Evolutionary conservation across 2,329 filamentous ascomycete species (phyloP), one percentile per base, ranked within the genome.

Genomic region (Pleomassaria siparia): DNA sequence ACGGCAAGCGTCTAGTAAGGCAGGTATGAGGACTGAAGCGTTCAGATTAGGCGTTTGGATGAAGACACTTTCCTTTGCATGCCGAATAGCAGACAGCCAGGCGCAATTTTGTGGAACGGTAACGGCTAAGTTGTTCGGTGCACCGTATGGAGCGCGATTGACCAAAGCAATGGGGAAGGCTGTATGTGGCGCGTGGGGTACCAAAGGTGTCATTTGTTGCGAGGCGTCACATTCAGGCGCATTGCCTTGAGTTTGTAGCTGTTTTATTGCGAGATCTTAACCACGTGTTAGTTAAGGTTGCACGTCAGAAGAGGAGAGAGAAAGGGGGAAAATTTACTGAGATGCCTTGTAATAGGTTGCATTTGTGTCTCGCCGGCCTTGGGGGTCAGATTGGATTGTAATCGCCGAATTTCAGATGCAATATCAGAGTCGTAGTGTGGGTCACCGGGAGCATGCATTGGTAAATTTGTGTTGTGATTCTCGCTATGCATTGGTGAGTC

Each of bases 41-140:
- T 92, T 92, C 29, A 92, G 76, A 18, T 89, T 86, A 0, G 88
- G 88, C 0, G 86, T 85, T 65, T 91, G 87, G 48, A 92, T 90
- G 59, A 91, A 89, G n/a, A 91, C 79, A 22, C 72, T 77, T 11
- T 72, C 72, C 44, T 76, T 68, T 0, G 87, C 87, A 56, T 90
- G 80, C 1, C 83, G 77, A 7, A 91, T 76, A 1, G 85, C 80
- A 0, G 86, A 86, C 0, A 91, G 71, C 80, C 85, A 91, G 0
- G 84, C 85, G 41, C 84, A 85, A 58, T 92, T 91, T 58, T 92
- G 88, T 0, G 88, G 88, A 2, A 83, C 85, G 40, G 79, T 74
- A 2, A 84, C 72, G 15, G 79, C 83, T 15, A 75, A 73, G 46
- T 86, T 81, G 55, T 82, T 86, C 1, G 83, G 78, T 0, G 78